phyloP scores from a whole-genome alignment of 805 yeast genomes.

The Candida berthetii region DNA sequence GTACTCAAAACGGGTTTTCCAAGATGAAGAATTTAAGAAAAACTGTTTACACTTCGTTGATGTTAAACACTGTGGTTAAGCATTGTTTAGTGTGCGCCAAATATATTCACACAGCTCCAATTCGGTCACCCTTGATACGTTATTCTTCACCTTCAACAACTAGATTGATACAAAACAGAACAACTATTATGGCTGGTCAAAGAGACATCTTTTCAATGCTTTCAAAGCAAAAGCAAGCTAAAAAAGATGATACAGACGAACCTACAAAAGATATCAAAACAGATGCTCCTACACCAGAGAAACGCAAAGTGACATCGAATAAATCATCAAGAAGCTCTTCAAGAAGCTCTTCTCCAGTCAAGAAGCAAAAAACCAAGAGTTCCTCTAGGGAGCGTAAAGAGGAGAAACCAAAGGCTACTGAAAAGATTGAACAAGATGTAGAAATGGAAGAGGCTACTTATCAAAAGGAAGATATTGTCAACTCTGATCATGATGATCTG shows the following conservation, averaged over 20 bases:
- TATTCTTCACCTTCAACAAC: no score
- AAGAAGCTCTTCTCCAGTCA: neutral
- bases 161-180: neutral
- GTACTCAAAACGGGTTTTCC: no score
- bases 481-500: slow-evolving; percentile 10
- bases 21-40: no score
- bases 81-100: no score
- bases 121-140: no score
- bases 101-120: neutral
- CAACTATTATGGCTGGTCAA: slow-evolving; percentile 10
- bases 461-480: neutral
- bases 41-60: no score
- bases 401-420: neutral
- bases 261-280: neutral
- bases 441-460: neutral
- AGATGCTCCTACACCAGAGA: neutral
- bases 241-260: neutral
- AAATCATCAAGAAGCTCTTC: neutral
- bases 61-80: no score
- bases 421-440: slow-evolving; percentile 3
- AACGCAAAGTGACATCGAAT: neutral
- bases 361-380: neutral
- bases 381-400: no score
- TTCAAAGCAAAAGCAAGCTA: slow-evolving; percentile 4
- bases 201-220: slow-evolving; percentile 20